These are phyloP conservation scores for Peltaster fructicola DNA, from an alignment of 2,329 filamentous ascomycete genomes.

Conservation along the genomic window DNA sequence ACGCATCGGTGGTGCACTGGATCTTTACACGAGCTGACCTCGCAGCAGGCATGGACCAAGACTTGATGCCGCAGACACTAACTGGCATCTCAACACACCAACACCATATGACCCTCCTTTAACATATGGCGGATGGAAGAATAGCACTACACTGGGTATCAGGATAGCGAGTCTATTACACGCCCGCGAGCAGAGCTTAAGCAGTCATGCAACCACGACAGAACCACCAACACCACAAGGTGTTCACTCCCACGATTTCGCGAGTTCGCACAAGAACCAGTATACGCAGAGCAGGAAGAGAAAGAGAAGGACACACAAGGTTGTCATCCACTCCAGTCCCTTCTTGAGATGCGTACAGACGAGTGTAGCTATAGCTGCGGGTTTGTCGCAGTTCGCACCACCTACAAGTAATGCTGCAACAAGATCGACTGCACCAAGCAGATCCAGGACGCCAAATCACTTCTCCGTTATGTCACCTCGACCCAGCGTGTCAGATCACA, in stretches of 20 bases:
- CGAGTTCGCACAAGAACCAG: conserved; percentile 1
- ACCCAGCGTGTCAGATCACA: too few species aligned
- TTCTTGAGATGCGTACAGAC: conserved; percentile 89
- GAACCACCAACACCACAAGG: conserved; percentile 4
- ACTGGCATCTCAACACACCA: conserved; percentile 85
- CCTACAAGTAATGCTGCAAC: conserved; percentile 11
- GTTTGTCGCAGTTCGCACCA: conserved; percentile 50
- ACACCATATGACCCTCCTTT: conserved; percentile 91
- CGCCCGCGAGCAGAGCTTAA: conserved; percentile 28
- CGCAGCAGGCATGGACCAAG: conserved; percentile 64
- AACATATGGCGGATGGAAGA: conserved; percentile 85
- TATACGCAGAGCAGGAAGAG: conserved; percentile 10
- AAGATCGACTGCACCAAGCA: conserved; percentile 8
- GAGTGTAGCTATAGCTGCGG: conserved; percentile 70
- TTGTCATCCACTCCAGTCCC: conserved; percentile 85
- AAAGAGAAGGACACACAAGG: conserved; percentile 48
- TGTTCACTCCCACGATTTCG: conserved; percentile 8
- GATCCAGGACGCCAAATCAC: conserved; percentile 14
- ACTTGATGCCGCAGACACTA: conserved; percentile 83
- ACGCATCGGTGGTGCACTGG: conserved; percentile 7
- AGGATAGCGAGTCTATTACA: conserved; percentile 61
- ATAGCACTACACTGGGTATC: conserved; percentile 63
- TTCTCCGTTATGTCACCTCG: too few species aligned
- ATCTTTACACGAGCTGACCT: conserved; percentile 3
- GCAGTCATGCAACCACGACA: conserved; percentile 1